Evolutionary conservation across 805 yeast species (phyloP), one percentile per base, ranked within the genome.

Genomic region (Spathaspora sp.): DNA sequence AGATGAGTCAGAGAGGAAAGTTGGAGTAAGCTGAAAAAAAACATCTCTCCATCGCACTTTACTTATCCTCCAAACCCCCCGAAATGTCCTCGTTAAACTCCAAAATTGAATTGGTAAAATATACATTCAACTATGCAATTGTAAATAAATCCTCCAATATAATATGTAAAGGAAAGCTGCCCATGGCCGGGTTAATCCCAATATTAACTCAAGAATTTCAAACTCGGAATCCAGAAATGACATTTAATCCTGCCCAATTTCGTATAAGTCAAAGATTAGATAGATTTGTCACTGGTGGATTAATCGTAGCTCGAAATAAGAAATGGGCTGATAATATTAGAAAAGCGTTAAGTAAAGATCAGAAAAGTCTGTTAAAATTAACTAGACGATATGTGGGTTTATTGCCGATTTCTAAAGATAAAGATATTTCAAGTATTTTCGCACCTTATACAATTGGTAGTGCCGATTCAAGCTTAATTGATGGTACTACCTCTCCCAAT

Each of bases 91-190:
- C 16, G 44, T 10, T 38, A 32, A 54, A 18, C 52, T 58, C 2
- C 54, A 56, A 23, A 23, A 23, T 23, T 23, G 6, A 23, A 35
- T 47, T 61, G 11, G 52, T 58, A 17, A 53, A 55, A 28, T 49
- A 52, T 47, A 58, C 59, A n/a, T 52, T 55, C 45, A 57, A 56
- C 46, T 63, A 59, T 49, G 44, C 57, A 17, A 31, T 62, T 1
- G 60, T 60, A 12, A 62, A 63, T 47, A 63, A 63, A 47, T 59
- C 66, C 6, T 53, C 63, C 4, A 64, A 63, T 1, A 47, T 63
- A 17, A 51, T 52, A 35, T 53, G 64, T 28, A 53, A 54, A 48
- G 64, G 61, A 17, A 43, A 32, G 26, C 39, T 42, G 6, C 14
- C 32, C 7, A 40, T 5, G 4, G 14, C 44, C 16, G 44, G 44